Evolutionary conservation across 257 asterid species (phyloP).

Genomic region (Schizonepeta tenuifolia): DNA sequence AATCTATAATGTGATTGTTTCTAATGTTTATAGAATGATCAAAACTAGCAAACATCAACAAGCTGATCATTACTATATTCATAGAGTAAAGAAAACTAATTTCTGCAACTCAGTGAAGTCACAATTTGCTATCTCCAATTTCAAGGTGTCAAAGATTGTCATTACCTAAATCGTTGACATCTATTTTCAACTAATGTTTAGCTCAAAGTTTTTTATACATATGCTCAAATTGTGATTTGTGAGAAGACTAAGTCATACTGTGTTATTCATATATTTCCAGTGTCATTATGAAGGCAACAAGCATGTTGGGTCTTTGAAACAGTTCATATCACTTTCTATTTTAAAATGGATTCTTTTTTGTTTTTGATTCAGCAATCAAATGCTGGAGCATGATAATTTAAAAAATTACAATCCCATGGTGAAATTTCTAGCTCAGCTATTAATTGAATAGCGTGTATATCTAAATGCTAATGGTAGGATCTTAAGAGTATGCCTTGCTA

Average conservation of each 20-base stretch:
- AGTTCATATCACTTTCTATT: no score
- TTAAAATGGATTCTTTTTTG: no score
- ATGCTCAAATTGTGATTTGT: neutral
- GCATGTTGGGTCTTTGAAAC: no score
- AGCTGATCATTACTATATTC: neutral
- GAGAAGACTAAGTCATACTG: neutral
- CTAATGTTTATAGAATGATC: neutral
- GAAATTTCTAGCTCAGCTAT: neutral
- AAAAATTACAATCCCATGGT: neutral
- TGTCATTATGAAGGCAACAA: neutral
- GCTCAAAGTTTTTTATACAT: no score
- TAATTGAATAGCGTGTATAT: neutral
- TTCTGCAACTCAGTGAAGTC: neutral
- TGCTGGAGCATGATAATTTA: neutral
- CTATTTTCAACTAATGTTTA: neutral
- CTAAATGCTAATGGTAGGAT: neutral
- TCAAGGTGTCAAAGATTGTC: neutral
- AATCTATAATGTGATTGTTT: neutral
- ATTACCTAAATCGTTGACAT: conserved; percentile 9
- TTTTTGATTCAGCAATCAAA: no score
- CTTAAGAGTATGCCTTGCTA: neutral
- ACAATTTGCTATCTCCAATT: neutral
- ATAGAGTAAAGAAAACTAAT: neutral
- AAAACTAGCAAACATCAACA: neutral
- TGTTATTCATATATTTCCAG: neutral